Evolutionary conservation across 2,329 filamentous ascomycete species (phyloP).

Genomic region (Penicillium sp.): DNA sequence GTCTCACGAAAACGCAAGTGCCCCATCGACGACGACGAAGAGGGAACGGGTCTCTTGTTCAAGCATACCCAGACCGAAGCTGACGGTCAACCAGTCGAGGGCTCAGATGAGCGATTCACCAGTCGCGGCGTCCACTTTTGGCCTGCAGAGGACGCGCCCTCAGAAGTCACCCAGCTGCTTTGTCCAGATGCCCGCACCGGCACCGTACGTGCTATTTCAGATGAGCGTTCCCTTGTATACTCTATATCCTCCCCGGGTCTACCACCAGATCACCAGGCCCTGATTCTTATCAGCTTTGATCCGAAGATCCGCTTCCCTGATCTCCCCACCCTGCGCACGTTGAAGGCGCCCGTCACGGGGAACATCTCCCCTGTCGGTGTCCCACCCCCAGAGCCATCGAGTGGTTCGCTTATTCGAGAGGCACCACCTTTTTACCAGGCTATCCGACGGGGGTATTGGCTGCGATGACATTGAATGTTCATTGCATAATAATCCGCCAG

Average conservation of each 20-base stretch:
- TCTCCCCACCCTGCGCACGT: conserved; percentile 7
- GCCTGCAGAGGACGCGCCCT: conserved; percentile 45
- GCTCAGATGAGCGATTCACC: conserved; percentile 44
- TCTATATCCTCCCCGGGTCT: conserved; percentile 36
- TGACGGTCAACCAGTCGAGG: conserved; percentile 31
- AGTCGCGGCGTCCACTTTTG: conserved; percentile 47
- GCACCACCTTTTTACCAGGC: conserved; percentile 18
- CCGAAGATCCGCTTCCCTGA: conserved; percentile 36
- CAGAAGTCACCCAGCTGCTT: conserved; percentile 42
- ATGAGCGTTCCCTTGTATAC: conserved; percentile 48
- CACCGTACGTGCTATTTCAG: conserved; percentile 39
- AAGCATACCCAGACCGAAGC: conserved; percentile 31
- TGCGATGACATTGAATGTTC: conserved; percentile 16
- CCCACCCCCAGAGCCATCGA: not conserved
- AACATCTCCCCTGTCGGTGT: conserved; percentile 8
- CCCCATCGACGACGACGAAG: conserved; percentile 43
- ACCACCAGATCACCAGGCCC: conserved; percentile 29
- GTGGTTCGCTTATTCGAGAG: conserved; percentile 11
- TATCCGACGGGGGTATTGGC: conserved; percentile 23
- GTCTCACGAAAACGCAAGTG: conserved; percentile 48
- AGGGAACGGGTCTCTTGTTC: conserved; percentile 33
- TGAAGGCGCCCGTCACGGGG: not conserved
- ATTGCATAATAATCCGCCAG: too few relatives aligned
- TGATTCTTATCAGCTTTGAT: conserved; percentile 47
- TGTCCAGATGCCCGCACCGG: conserved; percentile 42